Evolutionary conservation across 768 basidiomycete genomes (phyloP).

Genomic region (Calocera cornea): DNA sequence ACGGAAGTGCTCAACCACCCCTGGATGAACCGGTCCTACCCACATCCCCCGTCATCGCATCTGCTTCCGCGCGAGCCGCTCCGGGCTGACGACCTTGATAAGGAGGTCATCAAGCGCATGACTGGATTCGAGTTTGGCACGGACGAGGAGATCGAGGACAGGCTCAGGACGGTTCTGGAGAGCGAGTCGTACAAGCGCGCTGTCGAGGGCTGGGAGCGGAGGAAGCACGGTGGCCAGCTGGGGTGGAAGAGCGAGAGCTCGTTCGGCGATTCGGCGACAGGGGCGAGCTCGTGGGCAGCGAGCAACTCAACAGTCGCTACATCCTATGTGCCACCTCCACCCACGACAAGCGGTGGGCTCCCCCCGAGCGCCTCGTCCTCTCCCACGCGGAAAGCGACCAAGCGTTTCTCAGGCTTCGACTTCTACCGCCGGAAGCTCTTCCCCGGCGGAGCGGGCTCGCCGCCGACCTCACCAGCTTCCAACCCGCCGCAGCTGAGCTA

Average conservation of each 20-base stretch:
- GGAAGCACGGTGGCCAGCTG: constrained; percentile 16
- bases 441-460: constrained; percentile 23
- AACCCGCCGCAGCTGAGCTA: constrained; percentile 5
- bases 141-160: constrained; percentile 69
- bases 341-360: neutral
- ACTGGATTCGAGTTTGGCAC: constrained; percentile 93
- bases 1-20: constrained; percentile 76
- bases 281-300: constrained; percentile 7
- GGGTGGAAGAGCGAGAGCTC: constrained; percentile 11
- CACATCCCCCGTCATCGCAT: constrained; percentile 66
- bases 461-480: constrained; percentile 15
- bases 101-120: constrained; percentile 77
- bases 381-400: constrained; percentile 44
- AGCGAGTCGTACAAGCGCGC: constrained; percentile 64
- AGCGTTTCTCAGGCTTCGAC: constrained; percentile 88
- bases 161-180: constrained; percentile 55
- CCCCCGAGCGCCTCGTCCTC: constrained; percentile 25
- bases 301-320: constrained; percentile 4
- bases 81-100: constrained; percentile 76
- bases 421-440: constrained; percentile 87
- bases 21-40: constrained; percentile 85
- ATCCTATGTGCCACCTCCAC: neutral
- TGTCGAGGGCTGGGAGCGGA: constrained; percentile 62
- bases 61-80: constrained; percentile 82
- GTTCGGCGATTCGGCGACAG: constrained; percentile 10